A percentile compares a stretch with the other conserved stretches of the same genome.
These are phyloP conservation scores for Bidens hawaiensis DNA, from an alignment of 140 eudicot genomes.

Conservation along the genomic window DNA sequence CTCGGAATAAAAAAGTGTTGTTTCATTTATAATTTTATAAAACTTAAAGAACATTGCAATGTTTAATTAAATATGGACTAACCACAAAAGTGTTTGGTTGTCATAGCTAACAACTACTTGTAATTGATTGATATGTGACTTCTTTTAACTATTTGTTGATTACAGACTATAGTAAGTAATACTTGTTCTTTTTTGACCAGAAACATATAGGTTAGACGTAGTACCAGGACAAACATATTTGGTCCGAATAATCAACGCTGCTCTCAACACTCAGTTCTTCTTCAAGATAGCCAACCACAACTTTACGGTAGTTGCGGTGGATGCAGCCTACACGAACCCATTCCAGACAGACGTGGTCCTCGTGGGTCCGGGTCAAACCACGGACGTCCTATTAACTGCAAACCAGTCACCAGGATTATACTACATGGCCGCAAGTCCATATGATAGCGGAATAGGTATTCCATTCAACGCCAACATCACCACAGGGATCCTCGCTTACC, in stretches of 20 bases:
- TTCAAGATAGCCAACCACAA: conserved; percentile 59
- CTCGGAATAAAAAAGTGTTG: too few relatives aligned
- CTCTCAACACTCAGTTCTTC: conserved; percentile 58
- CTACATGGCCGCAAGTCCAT: neutral
- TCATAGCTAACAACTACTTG: too few relatives aligned
- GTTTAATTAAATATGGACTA: too few relatives aligned
- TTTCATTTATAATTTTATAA: too few relatives aligned
- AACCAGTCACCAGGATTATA: conserved; percentile 12
- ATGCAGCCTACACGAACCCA: conserved; percentile 55
- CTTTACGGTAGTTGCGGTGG: conserved; percentile 56
- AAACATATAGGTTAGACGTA: conserved; percentile 34
- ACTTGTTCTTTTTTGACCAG: conserved; percentile 9
- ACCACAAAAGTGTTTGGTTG: too few relatives aligned
- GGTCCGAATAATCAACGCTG: conserved; percentile 66
- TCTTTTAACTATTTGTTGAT: too few relatives aligned
- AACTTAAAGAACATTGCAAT: too few relatives aligned
- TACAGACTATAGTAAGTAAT: neutral
- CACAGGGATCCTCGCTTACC: neutral
- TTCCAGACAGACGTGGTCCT: conserved; percentile 48
- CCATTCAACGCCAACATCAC: neutral
- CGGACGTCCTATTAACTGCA: conserved; percentile 45
- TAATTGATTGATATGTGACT: too few relatives aligned
- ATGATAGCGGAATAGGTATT: neutral
- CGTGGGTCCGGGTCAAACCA: conserved; percentile 59
- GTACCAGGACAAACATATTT: conserved; percentile 51